A percentile compares a stretch with the other conserved stretches of the same genome.
These are phyloP conservation scores for Russula sp. DNA, from an alignment of 768 basidiomycete genomes.

Conservation along the genomic window DNA sequence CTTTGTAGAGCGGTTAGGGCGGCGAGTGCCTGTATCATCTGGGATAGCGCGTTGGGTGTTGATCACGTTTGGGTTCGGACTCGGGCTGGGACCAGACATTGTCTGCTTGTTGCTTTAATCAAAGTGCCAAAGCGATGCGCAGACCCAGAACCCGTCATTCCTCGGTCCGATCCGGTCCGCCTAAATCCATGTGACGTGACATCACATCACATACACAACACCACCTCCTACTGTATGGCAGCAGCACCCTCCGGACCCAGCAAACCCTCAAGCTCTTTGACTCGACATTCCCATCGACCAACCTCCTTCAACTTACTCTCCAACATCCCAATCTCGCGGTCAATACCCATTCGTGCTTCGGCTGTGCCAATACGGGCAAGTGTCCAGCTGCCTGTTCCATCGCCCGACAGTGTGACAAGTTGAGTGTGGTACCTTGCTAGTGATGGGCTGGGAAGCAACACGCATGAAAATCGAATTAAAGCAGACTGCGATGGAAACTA, in stretches of 20 bases:
- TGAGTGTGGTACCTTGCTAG: constrained; percentile 86
- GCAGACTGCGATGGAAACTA: constrained; percentile 21
- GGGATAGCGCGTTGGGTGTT: constrained; percentile 4
- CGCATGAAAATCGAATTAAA: neutral
- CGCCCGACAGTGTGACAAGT: constrained; percentile 71
- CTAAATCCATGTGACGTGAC: neutral
- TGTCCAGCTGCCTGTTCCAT: constrained; percentile 63
- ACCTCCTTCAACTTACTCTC: constrained; percentile 66
- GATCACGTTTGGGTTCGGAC: neutral
- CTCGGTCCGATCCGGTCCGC: constrained; percentile 2
- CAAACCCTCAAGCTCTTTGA: constrained; percentile 54
- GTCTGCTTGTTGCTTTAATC: neutral
- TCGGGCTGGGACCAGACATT: neutral
- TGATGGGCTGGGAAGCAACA: constrained; percentile 50
- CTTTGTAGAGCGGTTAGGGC: constrained; percentile 74
- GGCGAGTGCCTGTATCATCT: constrained; percentile 51
- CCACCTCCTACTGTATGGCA: neutral
- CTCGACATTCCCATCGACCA: constrained; percentile 59
- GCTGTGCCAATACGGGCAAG: constrained; percentile 63
- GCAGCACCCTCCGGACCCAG: constrained; percentile 29
- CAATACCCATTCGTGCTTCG: constrained; percentile 67
- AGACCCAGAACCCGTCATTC: neutral
- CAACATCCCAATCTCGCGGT: constrained; percentile 62
- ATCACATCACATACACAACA: neutral
- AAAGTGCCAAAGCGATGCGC: neutral